phyloP scores from a whole-genome alignment of 306 rosid species.

The Trifolium fragiferum region DNA sequence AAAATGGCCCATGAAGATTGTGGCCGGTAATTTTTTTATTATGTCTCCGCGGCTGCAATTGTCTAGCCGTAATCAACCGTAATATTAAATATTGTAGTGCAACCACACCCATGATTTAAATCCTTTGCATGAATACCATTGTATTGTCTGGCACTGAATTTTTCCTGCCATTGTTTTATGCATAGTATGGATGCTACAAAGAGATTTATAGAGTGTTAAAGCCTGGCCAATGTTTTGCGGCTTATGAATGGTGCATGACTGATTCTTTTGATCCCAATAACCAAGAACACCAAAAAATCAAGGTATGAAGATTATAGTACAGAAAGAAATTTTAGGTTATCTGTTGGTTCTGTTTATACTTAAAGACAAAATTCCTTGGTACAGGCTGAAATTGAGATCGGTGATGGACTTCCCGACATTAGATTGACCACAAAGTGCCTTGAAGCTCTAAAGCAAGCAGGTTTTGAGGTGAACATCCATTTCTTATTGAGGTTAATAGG shows the following conservation, averaged over 20 bases:
- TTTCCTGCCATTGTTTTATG: constrained; percentile 10
- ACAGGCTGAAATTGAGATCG: constrained; percentile 94
- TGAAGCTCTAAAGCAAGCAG: constrained; percentile 90
- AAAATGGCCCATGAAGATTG: not conserved
- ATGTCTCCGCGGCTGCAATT: not conserved
- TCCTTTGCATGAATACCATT: constrained; percentile 14
- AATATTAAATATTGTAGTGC: not conserved
- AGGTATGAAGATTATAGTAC: constrained; percentile 52
- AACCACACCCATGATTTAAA: not conserved
- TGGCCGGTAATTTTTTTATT: not conserved
- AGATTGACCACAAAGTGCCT: constrained; percentile 82
- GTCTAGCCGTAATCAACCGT: not conserved
- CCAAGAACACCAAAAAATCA: constrained; percentile 78
- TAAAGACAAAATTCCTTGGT: constrained; percentile 20
- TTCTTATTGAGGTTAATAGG: too few species aligned
- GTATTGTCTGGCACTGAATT: constrained; percentile 33
- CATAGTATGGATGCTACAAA: constrained; percentile 89
- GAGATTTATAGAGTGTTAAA: constrained; percentile 90
- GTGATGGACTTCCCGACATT: constrained; percentile 97
- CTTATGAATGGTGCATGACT: constrained; percentile 98
- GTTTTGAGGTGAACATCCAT: constrained; percentile 79
- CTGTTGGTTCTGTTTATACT: constrained; percentile 15
- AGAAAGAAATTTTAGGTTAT: not conserved
- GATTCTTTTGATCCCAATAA: constrained; percentile 80
- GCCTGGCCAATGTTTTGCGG: constrained; percentile 94